Percentiles rank a stretch among this genome's conserved stretches.
Evolutionary conservation across 257 asterid species (phyloP).

Genomic region (Solanum chaucha): DNA sequence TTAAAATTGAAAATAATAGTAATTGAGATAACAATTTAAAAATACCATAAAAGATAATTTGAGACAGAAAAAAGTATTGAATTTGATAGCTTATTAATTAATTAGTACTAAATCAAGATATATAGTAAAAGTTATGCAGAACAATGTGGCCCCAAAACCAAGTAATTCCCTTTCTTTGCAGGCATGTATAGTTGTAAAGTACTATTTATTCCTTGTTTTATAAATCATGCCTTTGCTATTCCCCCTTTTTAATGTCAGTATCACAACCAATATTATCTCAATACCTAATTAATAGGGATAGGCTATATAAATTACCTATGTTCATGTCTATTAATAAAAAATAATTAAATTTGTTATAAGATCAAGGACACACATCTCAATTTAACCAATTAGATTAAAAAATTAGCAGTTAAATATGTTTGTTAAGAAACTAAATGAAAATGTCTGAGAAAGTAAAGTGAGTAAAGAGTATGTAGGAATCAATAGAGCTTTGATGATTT

Average conservation of each 20-base stretch:
- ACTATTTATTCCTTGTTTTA: background rate
- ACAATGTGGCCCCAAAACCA: background rate
- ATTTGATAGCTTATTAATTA: background rate
- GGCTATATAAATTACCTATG: background rate
- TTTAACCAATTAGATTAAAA: no score
- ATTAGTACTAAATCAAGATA: background rate
- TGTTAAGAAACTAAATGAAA: background rate
- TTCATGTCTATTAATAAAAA: background rate
- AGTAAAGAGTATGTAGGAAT: no score
- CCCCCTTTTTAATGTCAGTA: background rate
- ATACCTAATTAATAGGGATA: background rate
- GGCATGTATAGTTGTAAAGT: background rate
- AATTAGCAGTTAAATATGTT: no score
- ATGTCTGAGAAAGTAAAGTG: background rate
- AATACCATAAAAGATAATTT: background rate
- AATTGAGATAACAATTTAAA: background rate
- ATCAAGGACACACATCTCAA: background rate
- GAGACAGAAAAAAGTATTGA: background rate
- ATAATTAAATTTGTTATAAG: background rate
- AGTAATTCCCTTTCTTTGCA: background rate
- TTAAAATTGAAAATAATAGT: no score
- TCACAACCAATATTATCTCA: background rate
- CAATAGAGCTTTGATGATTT: background rate
- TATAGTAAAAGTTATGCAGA: background rate
- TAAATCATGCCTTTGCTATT: background rate